Evolutionary conservation across 2,329 filamentous ascomycete species (phyloP), one percentile per base, ranked within the genome.

Genomic region (Apiospora arundinis): DNA sequence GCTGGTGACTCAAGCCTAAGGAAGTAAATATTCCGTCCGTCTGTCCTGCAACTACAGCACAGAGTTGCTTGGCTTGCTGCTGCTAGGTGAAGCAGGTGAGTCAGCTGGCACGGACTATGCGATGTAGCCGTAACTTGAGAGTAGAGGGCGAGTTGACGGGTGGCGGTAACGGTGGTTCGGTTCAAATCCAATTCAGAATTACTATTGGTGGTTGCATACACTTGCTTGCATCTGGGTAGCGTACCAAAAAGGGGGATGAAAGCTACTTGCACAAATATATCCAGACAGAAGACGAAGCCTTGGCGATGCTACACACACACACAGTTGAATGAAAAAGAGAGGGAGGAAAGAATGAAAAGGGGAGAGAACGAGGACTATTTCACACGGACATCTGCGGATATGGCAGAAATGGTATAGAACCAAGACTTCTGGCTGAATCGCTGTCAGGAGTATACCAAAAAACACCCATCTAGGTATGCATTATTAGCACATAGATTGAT

Each of bases 11-110:
- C 18, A n/a, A 60, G 16, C 52, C 52, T 37, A 56, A 21, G 23
- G 49, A 32, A 56, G 32, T 32, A 42, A 42, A 14, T 9, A 42
- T 42, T 42, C 40, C 40, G 40, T 42, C 40, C 40, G 40, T 42
- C 40, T 42, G 40, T 60, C 8, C 28, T 52, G 48, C 48, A 52
- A 28, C 48, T 23, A 32, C 32, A 32, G 32, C 3, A 6, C 32
- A 32, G 32, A 32, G 46, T 75, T 45, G 12, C 75, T 4, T 69
- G 75, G 18, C 75, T 75, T n/a, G 72, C 72, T 23, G 32, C 75
- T 44, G 76, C 73, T 32, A 42, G 49, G 14, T 56, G 49, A 32
- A 32, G 14, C 28, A 16, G 49, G 25, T 56, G 25, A 56, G 25
- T 56, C 49, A 56, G 25, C 49, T 56, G 49, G 49, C 25, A 25